A percentile compares a stretch with the other conserved stretches of the same genome.
These are phyloP conservation scores for Ophiostoma sp. DNA, from an alignment of 2,329 filamentous ascomycete species.

Conservation along the genomic window DNA sequence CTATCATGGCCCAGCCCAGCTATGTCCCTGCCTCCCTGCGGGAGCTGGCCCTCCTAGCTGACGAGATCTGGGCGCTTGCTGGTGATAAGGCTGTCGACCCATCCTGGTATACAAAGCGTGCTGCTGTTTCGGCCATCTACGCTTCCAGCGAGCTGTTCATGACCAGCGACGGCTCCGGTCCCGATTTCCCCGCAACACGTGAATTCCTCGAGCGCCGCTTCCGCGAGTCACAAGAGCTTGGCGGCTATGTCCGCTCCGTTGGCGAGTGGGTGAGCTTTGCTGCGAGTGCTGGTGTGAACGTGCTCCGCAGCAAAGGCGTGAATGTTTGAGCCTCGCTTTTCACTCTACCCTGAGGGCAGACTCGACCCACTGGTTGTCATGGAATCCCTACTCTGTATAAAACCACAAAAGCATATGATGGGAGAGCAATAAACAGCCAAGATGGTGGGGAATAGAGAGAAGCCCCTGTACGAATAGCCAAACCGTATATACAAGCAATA, in stretches of 20 bases:
- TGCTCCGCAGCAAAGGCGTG: conserved; percentile 83
- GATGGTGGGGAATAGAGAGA: not conserved
- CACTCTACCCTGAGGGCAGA: not conserved
- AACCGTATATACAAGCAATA: not conserved
- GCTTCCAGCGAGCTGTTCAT: conserved; percentile 87
- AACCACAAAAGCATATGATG: not conserved
- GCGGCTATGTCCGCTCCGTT: conserved; percentile 62
- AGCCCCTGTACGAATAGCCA: conserved; percentile 1
- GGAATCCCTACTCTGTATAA: not conserved
- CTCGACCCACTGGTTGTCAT: not conserved
- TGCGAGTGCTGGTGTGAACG: conserved; percentile 72
- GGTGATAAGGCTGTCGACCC: conserved; percentile 80
- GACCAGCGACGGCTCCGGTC: conserved; percentile 75
- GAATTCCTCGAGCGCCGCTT: conserved; percentile 76
- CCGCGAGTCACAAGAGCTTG: conserved; percentile 65
- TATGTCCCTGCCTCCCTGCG: conserved; percentile 73
- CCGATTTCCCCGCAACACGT: conserved; percentile 73
- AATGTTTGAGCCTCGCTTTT: conserved; percentile 58
- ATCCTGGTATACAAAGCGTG: conserved; percentile 77
- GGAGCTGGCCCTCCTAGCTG: conserved; percentile 79
- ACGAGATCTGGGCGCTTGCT: conserved; percentile 88
- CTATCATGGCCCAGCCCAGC: conserved; percentile 81
- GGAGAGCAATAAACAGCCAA: not conserved
- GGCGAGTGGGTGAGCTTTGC: conserved; percentile 83
- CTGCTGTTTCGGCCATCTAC: conserved; percentile 57